Percentiles rank a stretch among this genome's conserved stretches.
Conservation (phyloP, 163 green algal species). For the Volvox carteri region DNA sequence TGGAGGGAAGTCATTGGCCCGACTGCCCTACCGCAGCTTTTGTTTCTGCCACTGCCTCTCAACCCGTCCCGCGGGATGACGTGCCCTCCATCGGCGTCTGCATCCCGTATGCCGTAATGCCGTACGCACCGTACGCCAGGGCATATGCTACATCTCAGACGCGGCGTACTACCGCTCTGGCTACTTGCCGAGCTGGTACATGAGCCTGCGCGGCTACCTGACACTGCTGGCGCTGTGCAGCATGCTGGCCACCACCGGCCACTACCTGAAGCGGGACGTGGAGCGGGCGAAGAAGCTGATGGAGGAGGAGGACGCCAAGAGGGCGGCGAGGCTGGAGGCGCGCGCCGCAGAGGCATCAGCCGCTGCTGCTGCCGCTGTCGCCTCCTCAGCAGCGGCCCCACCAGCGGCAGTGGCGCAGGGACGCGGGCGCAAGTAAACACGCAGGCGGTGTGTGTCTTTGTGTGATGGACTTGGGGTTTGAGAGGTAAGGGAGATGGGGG, state of each 20-base stretch:
- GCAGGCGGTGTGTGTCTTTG: too few relatives aligned
- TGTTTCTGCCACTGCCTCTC: too few relatives aligned
- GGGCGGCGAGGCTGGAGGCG: conserved; percentile 32
- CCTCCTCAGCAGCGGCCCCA: not conserved
- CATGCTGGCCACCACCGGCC: conserved; percentile 49
- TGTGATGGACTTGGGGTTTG: too few relatives aligned
- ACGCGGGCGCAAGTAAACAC: not conserved
- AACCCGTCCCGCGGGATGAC: too few relatives aligned
- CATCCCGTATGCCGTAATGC: too few relatives aligned
- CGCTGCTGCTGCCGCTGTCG: not conserved
- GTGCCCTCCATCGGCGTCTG: too few relatives aligned
- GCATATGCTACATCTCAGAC: conserved; percentile 55
- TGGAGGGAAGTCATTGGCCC: too few relatives aligned
- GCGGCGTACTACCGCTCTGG: conserved; percentile 26
- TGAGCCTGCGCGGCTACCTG: conserved; percentile 46
- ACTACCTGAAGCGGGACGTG: conserved; percentile 44
- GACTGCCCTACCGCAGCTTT: too few relatives aligned
- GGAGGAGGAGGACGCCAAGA: conserved; percentile 40
- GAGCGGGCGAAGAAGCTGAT: not conserved
- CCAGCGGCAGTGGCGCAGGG: too few relatives aligned
- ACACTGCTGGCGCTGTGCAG: conserved; percentile 27
- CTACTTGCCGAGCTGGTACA: conserved; percentile 53
- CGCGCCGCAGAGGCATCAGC: not conserved
- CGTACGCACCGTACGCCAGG: conserved; percentile 37
- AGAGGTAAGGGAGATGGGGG: too few relatives aligned